Evolutionary conservation across 2,329 filamentous ascomycete species (phyloP).

Genomic region (Knoxdaviesia proteae): DNA sequence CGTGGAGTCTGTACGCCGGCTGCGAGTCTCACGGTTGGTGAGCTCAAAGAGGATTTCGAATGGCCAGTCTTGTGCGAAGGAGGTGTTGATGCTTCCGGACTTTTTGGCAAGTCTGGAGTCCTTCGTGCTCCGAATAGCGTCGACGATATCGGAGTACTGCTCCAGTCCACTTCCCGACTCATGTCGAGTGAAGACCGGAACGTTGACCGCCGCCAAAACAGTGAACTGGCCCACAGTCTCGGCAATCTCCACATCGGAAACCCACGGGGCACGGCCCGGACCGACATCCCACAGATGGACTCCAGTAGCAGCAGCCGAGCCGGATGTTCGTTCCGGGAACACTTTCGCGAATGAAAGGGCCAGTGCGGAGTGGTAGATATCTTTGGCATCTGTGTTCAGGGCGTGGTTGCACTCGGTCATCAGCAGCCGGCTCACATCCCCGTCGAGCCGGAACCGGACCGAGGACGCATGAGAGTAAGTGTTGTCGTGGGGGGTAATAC

Average conservation of each 20-base stretch:
- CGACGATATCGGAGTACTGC: too few relatives aligned
- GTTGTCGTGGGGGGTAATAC: slow-evolving; percentile 19
- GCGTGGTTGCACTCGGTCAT: slow-evolving; percentile 21
- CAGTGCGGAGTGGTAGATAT: slow-evolving; percentile 32
- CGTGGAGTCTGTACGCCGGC: slow-evolving; percentile 16
- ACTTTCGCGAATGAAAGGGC: slow-evolving; percentile 32
- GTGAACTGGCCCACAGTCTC: slow-evolving; percentile 42
- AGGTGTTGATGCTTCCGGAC: too few relatives aligned
- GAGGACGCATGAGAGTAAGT: slow-evolving; percentile 22
- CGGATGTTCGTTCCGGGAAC: slow-evolving; percentile 28
- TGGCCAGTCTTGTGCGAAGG: slow-evolving; percentile 17
- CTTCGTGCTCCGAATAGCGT: slow-evolving; percentile 26
- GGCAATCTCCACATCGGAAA: slow-evolving; percentile 26
- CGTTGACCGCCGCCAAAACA: slow-evolving; percentile 28
- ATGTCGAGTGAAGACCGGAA: slow-evolving; percentile 5
- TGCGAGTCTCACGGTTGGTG: slow-evolving; percentile 24
- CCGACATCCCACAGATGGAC: slow-evolving; percentile 28
- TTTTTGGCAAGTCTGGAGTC: slow-evolving; percentile 16
- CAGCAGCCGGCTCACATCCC: slow-evolving; percentile 20
- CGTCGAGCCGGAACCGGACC: slow-evolving; percentile 19
- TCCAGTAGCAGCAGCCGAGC: slow-evolving; percentile 11
- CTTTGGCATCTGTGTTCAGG: slow-evolving; percentile 28
- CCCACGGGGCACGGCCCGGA: slow-evolving; percentile 23
- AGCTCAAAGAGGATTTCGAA: slow-evolving; percentile 38
- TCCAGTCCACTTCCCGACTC: too few relatives aligned